Base-by-base conservation (phyloP, 305 asterid species). In the Solanum hybrid region DNA sequence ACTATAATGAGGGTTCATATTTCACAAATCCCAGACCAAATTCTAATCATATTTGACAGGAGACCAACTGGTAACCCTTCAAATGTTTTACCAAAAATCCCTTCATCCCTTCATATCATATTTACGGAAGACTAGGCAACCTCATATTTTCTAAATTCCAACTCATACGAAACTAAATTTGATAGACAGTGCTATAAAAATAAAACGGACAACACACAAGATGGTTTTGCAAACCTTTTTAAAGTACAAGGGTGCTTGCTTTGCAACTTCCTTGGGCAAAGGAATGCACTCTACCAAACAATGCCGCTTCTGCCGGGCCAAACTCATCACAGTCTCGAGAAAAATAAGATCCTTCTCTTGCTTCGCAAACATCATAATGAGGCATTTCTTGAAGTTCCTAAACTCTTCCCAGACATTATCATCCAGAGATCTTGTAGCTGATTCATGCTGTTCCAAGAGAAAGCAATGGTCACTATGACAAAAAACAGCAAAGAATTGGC, bases 351-450 rank as follows among this genome's bases (percentile, higher is more conserved):
- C 99, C 92, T 93, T 97, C 85, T 96, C 98, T 90, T 96, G 99
- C 94, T 96, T 93, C 14, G 93, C 97, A 83, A 95, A 96, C 98
- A 96, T 96, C 99, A 95, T 97, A 87, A 96, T 94, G 92, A 97
- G 93, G 94, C 99, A 97, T 93, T 97, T 97, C 96, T 97, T 97
- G 95, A 96, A 97, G 93, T 97, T 97, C 26, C 99, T 95, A 29
- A 96, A 94, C 91, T 97, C 99, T 91, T 95, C 95, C 99, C 99
- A 97, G 61, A 97, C 98, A 86, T 96, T 95, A 87, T 97, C 94
- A 22, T 97, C 99, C 4, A 97, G 94, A 10, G 93, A 91, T 93
- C 99, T 96, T 29, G 98, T 96, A 65, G 98, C 93, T 83, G 94
- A 87, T 92, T 97, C 99, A 88, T 97, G 99, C 99, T 97, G 96